Base-by-base conservation (phyloP, 2,329 filamentous ascomycete species). In the Dothideomycetes sp. region DNA sequence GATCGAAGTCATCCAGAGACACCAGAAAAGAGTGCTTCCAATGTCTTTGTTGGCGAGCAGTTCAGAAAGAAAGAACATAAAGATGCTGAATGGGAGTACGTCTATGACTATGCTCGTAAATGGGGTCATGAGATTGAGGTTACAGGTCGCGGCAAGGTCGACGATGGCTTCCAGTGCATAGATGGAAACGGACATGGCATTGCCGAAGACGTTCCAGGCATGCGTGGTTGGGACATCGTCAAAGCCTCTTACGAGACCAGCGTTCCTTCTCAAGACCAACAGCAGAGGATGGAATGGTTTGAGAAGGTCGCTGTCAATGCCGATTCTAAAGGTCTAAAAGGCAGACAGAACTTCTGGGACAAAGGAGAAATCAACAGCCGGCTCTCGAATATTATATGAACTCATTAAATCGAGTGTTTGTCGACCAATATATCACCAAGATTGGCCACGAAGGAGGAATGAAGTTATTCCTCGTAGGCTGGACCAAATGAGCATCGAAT, bases 201-300 rank as follows among this genome's bases (percentile, higher is more conserved):
- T 18, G 53, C 56, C 13, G 60, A 63, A 46, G 58, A 61, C 39
- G 50, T 49, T 9, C 57, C 57, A 8, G 41, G 53, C 4, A 12
- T 19, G 3, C 10, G 4, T 11, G 58, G 56, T 8, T 62, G 60
- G 58, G 36, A 53, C 20, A 46, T 49, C 24, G 33, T 63, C 11
- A 53, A 54, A 37, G 49, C 49, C 10, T 59, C 58, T 3, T 63
- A 60, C 43, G 45, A 48, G 12, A 47, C 53, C 4, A 9, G 23
- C 18, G 39, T 40, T 1, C 55, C 56, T 1, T 50, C 30, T 5
- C 19, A 42, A 31, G 48, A 52, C 19, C 55, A 60, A 43, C 49
- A 46, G 34, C 48, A 53, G 22, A 47, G 37, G 19, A 54, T 52
- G 27, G 22, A 38, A 18, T 60, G 56, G 56, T 58, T 51, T 29